Evolutionary conservation across 1,284 basidiomycete species (phyloP).

Genomic region (Chalciporus sp.): DNA sequence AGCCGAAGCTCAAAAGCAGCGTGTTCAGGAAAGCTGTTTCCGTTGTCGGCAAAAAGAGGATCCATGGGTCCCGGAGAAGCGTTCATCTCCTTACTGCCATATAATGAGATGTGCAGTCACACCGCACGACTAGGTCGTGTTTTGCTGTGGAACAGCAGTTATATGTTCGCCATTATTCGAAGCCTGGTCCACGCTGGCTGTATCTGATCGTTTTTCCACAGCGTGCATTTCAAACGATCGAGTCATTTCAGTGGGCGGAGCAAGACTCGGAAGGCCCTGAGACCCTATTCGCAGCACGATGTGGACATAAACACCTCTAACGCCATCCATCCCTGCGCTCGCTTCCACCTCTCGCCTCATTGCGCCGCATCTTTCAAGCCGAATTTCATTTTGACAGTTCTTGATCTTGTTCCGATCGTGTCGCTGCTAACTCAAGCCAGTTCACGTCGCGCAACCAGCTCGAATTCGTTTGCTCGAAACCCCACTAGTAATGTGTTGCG

Average conservation of each 20-base stretch:
- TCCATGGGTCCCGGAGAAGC: not conserved
- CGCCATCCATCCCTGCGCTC: not conserved
- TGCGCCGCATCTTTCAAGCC: not conserved
- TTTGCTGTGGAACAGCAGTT: not conserved
- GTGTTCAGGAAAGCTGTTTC: not conserved
- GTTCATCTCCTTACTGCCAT: not conserved
- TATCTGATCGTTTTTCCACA: not conserved
- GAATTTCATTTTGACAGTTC: not conserved
- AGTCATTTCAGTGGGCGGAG: not conserved
- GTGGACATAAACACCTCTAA: not conserved
- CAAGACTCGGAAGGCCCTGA: not conserved
- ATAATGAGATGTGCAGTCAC: not conserved
- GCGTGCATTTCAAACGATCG: not conserved
- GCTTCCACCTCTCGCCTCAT: not conserved
- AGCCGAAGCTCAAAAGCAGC: not conserved
- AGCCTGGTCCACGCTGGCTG: not conserved
- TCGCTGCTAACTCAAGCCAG: not conserved
- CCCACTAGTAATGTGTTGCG: too few species aligned
- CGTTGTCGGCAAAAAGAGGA: not conserved
- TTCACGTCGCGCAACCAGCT: not conserved
- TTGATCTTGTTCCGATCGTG: not conserved
- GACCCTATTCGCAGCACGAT: not conserved
- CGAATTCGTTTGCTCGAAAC: not conserved
- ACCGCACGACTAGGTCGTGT: constrained; percentile 13
- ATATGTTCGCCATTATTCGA: not conserved